These are phyloP conservation scores for Citeromyces hawaiiensis DNA, from an alignment of 1,139 yeast species.

Conservation along the genomic window DNA sequence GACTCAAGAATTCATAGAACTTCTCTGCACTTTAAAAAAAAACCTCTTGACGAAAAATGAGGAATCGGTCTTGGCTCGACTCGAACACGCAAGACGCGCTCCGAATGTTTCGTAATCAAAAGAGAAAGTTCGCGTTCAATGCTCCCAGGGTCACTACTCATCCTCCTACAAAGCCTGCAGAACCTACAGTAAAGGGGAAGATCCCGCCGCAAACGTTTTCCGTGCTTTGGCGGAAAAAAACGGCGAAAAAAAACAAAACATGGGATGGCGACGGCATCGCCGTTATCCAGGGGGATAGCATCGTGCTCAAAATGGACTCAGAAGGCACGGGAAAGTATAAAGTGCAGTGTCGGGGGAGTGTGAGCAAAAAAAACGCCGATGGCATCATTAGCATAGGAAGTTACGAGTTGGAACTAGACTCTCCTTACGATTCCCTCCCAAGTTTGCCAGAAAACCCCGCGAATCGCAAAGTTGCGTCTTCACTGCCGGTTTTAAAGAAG, in stretches of 20 bases:
- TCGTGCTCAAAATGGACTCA: constrained; percentile 11
- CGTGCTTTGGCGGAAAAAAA: constrained; percentile 59
- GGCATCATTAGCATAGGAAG: constrained; percentile 32
- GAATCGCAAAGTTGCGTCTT: neutral
- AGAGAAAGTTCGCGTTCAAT: neutral
- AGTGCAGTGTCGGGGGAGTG: constrained; percentile 6
- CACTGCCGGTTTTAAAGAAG: neutral
- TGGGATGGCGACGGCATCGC: constrained; percentile 92
- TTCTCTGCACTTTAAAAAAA: neutral
- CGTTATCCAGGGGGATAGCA: constrained; percentile 12
- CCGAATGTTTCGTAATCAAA: neutral
- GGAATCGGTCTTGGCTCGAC: neutral
- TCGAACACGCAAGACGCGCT: neutral
- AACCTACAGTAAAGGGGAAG: neutral
- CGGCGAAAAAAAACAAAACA: constrained; percentile 71
- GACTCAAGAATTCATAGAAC: neutral
- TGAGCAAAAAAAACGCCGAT: constrained; percentile 19
- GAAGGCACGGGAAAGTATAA: constrained; percentile 9
- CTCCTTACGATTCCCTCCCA: constrained; percentile 5
- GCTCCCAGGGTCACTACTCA: neutral
- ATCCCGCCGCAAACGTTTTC: neutral
- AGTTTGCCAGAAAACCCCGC: neutral
- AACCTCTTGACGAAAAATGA: neutral
- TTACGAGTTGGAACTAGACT: constrained; percentile 43
- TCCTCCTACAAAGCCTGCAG: neutral